These are phyloP conservation scores for Rhodotorula sp. DNA, from an alignment of 1,284 basidiomycete species.

Conservation along the genomic window DNA sequence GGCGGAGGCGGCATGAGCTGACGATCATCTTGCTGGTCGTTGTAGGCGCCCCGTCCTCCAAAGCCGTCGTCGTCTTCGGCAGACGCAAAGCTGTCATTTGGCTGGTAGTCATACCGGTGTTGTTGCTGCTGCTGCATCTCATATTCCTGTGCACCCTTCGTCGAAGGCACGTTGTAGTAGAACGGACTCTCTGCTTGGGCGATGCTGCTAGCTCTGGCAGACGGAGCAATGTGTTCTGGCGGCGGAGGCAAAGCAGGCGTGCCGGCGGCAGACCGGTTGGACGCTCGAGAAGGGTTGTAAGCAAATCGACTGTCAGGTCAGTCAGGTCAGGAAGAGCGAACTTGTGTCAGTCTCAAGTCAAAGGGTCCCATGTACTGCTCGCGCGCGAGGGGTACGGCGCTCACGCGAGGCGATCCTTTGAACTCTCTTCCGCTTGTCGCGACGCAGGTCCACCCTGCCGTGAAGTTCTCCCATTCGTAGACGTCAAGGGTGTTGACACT, in stretches of 20 bases:
- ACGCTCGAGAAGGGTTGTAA: neutral
- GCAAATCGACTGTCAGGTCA: neutral
- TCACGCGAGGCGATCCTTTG: constrained; percentile 5
- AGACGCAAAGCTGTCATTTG: too few species aligned
- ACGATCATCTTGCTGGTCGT: neutral
- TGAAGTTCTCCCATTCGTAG: neutral
- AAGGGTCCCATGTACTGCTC: too few species aligned
- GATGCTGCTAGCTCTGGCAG: too few species aligned
- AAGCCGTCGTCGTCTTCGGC: neutral
- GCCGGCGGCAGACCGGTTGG: neutral
- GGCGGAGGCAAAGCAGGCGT: neutral
- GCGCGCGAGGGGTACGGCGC: neutral
- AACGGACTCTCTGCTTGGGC: neutral
- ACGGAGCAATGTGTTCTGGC: neutral
- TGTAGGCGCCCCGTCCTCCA: neutral
- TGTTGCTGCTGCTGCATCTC: too few species aligned
- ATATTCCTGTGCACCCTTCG: too few species aligned
- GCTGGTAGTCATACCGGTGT: neutral
- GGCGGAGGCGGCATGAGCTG: constrained; percentile 14
- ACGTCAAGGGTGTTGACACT: neutral
- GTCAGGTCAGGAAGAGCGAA: neutral
- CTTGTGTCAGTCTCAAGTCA: too few species aligned
- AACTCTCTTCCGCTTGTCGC: neutral
- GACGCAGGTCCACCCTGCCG: neutral
- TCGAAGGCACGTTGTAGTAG: neutral